These are phyloP conservation scores for Volvox africanus DNA, from an alignment of 139 green algal genomes.

Conservation along the genomic window DNA sequence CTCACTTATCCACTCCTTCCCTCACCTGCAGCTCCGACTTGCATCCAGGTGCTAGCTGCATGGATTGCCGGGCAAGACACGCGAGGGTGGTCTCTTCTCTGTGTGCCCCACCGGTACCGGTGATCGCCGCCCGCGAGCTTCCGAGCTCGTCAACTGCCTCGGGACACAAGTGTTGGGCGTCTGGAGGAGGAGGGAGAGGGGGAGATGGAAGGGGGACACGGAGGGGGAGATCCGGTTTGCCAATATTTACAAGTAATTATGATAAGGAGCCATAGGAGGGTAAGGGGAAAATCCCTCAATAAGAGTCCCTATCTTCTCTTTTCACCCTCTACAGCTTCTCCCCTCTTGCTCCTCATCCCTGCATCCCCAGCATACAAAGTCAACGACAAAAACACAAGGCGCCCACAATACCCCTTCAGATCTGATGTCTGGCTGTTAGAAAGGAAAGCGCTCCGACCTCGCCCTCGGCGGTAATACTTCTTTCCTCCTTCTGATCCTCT, in stretches of 20 bases:
- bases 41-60: neutral
- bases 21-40: conserved; percentile 35
- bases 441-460: no score
- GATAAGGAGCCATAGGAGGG: neutral
- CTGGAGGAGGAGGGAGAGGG: neutral
- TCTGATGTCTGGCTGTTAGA: no score
- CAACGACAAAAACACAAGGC: no score
- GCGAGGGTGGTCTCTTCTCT: conserved; percentile 33
- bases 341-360: no score
- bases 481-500: no score
- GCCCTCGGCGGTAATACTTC: no score
- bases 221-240: neutral
- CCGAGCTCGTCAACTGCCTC: conserved; percentile 36
- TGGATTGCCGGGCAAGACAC: conserved; percentile 40
- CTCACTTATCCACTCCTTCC: neutral
- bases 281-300: neutral
- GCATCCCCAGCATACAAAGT: no score
- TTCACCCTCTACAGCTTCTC: no score
- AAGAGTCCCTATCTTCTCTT: no score
- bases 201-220: neutral
- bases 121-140: neutral
- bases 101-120: neutral
- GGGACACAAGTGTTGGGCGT: conserved; percentile 33
- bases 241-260: no score
- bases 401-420: no score